Conservation (phyloP, 176 grass and related monocot species). For the Olyra latifolia region DNA sequence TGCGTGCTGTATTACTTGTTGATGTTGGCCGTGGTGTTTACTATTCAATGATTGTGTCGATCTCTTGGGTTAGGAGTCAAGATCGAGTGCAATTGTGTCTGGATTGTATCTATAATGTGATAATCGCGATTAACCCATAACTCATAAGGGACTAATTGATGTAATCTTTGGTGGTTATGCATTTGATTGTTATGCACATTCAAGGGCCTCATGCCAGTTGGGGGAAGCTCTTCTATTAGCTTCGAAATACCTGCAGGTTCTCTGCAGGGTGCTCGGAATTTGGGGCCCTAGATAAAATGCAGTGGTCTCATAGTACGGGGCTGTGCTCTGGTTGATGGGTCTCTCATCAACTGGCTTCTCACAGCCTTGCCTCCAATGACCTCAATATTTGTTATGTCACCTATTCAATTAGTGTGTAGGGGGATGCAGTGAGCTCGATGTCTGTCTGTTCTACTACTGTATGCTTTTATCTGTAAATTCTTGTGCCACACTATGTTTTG, state of each 20-base stretch:
- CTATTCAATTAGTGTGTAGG: neutral
- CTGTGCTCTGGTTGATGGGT: conserved; percentile 46
- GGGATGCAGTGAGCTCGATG: neutral
- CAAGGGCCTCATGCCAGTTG: conserved; percentile 50
- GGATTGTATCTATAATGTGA: neutral
- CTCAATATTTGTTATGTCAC: conserved; percentile 22
- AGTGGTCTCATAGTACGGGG: conserved; percentile 80
- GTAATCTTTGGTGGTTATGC: neutral
- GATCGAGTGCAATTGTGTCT: neutral
- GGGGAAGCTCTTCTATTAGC: conserved; percentile 70
- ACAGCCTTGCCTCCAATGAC: conserved; percentile 80
- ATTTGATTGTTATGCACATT: neutral
- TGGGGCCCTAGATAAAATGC: conserved; percentile 55
- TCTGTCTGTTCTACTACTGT: neutral
- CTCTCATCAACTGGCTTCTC: conserved; percentile 31
- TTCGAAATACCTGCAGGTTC: conserved; percentile 86
- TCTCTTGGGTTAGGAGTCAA: neutral
- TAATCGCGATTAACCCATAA: neutral
- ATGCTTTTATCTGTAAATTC: neutral
- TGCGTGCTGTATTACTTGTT: neutral
- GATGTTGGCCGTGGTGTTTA: neutral
- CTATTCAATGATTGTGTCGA: neutral
- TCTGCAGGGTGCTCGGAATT: conserved; percentile 71
- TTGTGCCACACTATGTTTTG: neutral
- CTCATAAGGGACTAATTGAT: neutral